Evolutionary conservation across 176 grass and related monocot genomes (phyloP).

Genomic region (Alopecurus myosuroides): DNA sequence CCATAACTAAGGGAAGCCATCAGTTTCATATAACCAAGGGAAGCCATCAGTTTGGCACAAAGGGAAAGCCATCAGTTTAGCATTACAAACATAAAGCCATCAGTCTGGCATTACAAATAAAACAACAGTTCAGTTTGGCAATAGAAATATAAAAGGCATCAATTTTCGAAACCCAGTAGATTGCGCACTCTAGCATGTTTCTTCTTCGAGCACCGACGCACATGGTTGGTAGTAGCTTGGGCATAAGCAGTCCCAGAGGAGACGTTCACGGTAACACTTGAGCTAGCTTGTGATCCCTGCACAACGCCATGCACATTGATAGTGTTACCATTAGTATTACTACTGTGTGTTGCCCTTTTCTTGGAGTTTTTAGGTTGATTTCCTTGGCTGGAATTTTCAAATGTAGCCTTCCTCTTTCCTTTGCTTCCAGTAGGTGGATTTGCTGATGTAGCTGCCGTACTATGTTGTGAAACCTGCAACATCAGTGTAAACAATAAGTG

Average conservation of each 20-base stretch:
- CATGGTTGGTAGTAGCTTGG: background rate
- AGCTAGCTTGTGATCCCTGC: background rate
- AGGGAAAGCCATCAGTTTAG: background rate
- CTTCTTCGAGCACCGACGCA: too few relatives aligned
- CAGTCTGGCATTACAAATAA: too few relatives aligned
- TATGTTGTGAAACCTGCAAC: too few relatives aligned
- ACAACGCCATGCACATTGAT: background rate
- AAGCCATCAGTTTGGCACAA: background rate
- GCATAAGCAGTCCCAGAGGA: background rate
- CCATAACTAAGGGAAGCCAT: background rate
- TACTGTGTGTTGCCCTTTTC: background rate
- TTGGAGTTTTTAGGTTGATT: background rate
- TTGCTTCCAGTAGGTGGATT: too few relatives aligned
- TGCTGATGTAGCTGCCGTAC: too few relatives aligned
- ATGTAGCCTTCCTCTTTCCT: background rate
- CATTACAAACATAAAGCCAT: background rate
- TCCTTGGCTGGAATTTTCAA: background rate
- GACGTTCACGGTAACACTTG: background rate
- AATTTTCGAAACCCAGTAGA: background rate
- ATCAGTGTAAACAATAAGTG: too few relatives aligned
- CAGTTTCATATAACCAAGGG: background rate
- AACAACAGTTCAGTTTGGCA: too few relatives aligned
- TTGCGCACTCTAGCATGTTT: background rate
- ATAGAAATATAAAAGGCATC: background rate
- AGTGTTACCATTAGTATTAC: background rate